Evolutionary conservation across 169 alveolate species (phyloP), one percentile per base, ranked within the genome.

Genomic region (Plasmodium billcollinsi): DNA sequence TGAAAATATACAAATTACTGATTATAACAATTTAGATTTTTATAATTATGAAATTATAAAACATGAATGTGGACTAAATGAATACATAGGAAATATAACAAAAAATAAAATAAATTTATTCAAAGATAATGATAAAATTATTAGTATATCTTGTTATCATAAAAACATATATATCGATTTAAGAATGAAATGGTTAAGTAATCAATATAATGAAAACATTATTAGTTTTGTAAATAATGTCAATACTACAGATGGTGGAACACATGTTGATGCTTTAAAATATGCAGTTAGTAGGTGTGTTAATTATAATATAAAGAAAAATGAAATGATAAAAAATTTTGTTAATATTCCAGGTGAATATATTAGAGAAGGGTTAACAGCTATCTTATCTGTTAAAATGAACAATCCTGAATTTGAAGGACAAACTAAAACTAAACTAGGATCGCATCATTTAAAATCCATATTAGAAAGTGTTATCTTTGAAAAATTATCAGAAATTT

Each of bases 351-450:
- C 92, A 83, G 97, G 97, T 26, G 97, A 94, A 58, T 93, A 91
- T 59, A 89, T 90, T 58, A 78, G 96, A 73, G 97, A 88, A 63
- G 96, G 97, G 20, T 88, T 95, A 86, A 92, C 95, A 61, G 97
- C 97, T 66, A 91, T 95, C 26, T 88, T 95, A 18, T 92, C 96
- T 14, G 91, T 95, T 12, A 94, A 89, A 86, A 76, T 94, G 72
- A 88, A 69, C 66, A 93, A 94, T 29, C 96, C 97, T 3, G 97
- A 95, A 73, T 96, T 95, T 88, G 97, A 95, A 85, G 97, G 97
- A 5, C 97, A 95, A 80, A 95, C 97, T 12, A 95, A 95, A 73
- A 89, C 92, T n/a, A 95, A 93, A 75, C 91, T 95, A 52, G 96
- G 97, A 52, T 93, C 93, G 56, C 78, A 88, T 59, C 43, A 90